Evolutionary conservation across 805 yeast genomes (phyloP).

Genomic region (Nakazawaea ambrosiae): DNA sequence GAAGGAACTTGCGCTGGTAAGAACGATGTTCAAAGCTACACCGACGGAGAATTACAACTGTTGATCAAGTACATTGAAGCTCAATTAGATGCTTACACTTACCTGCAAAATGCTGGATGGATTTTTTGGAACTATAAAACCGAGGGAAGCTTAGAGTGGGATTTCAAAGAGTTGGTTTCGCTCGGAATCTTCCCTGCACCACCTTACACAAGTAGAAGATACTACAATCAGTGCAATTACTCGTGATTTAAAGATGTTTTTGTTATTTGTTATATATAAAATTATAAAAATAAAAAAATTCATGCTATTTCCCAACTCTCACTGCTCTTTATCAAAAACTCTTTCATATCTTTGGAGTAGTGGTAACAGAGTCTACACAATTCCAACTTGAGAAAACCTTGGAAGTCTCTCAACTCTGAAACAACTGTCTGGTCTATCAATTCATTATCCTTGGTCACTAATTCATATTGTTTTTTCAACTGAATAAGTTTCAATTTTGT

Average conservation of each 20-base stretch:
- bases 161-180: constrained; percentile 42
- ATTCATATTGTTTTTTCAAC: constrained; percentile 22
- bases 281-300: no score
- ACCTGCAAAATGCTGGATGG: constrained; percentile 43
- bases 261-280: no score
- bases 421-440: constrained; percentile 18
- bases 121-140: constrained; percentile 70
- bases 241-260: neutral
- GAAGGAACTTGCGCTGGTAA: constrained; percentile 37
- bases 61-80: constrained; percentile 53
- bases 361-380: constrained; percentile 14
- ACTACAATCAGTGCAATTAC: constrained; percentile 57
- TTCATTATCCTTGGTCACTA: constrained; percentile 19
- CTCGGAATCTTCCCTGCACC: constrained; percentile 64
- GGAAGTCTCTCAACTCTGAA: constrained; percentile 21
- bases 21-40: constrained; percentile 33
- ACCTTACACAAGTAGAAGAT: constrained; percentile 57
- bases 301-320: constrained; percentile 24
- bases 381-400: constrained; percentile 24
- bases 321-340: constrained; percentile 16
- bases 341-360: constrained; percentile 19
- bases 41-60: constrained; percentile 29
- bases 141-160: constrained; percentile 63
- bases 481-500: constrained; percentile 23
- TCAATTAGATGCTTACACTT: constrained; percentile 39